A percentile compares a stretch with the other conserved stretches of the same genome.
phyloP scores from a whole-genome alignment of 441 rosid species.

The Syzygium syzygioides region DNA sequence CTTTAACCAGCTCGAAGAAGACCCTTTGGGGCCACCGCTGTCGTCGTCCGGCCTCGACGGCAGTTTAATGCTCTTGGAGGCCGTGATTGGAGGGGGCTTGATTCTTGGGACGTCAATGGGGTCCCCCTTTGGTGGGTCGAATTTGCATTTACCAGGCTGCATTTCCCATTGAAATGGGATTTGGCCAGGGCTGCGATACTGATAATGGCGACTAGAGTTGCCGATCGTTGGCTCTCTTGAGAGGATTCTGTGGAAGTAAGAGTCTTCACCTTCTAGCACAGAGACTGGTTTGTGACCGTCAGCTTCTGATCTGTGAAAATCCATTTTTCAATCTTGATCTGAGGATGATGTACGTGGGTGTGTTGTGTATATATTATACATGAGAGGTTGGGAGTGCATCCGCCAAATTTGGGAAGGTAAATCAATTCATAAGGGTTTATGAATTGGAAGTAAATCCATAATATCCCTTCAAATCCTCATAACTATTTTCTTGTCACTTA shows the following conservation, averaged over 20 bases:
- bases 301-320: background rate
- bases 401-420: background rate
- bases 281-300: background rate
- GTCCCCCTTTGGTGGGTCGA: background rate
- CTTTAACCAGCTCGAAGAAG: background rate
- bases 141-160: slow-evolving; percentile 5
- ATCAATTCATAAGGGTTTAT: background rate
- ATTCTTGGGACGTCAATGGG: background rate
- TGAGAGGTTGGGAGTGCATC: background rate
- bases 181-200: background rate
- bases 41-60: background rate
- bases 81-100: background rate
- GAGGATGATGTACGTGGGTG: background rate
- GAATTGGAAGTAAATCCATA: background rate
- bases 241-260: background rate
- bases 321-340: background rate
- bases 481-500: background rate
- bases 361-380: background rate
- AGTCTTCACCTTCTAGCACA: slow-evolving; percentile 1
- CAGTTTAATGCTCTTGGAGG: background rate
- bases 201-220: background rate
- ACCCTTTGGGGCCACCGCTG: background rate
- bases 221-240: background rate
- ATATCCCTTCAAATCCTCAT: background rate
- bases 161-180: slow-evolving; percentile 8